Evolutionary conservation across 148 eudicot genomes (phyloP), one percentile per base, ranked within the genome.

Genomic region (Mesembryanthemum crystallinum): DNA sequence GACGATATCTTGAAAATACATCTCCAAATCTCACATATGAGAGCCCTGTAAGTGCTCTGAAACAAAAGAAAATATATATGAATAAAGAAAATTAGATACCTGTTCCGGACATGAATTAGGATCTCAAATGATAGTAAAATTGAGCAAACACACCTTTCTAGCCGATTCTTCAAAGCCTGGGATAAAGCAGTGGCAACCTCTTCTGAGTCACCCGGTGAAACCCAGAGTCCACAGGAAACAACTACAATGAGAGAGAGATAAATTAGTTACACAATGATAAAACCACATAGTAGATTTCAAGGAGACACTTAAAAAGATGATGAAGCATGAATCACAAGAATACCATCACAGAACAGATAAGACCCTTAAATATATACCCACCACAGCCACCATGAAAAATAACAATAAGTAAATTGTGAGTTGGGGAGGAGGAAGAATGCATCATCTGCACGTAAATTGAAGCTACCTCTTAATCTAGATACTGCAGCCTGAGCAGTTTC

Each of bases 201-300:
- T 87, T 92, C 97, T 4, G 97, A 90, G 73, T 92, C 97, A 60
- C 98, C 98, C 54, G 98, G 98, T 78, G 98, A 91, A 67, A 90
- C 81, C 98, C 98, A 94, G 37, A 89, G 70, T 78, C 98, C 98
- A 80, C 95, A 91, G 51, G 96, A 92, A 69, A 92, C 89, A 79
- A 89, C 98, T 94, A 60, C 52, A 69, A 14, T 13, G 64, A 73
- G 32, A 62, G 4, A 39, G 23, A 65, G 18, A 18, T 25, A 37
- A 28, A 55, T 20, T 61, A 54, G 30, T 0, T 20, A 71, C 23
- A 33, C 21, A 32, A 8, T 23, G 28, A 32, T 9, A 37, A 35
- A 71, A 71, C 47, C 37, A 20, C 58, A 3, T 9, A 18, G 18
- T 27, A 45, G 72, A 42, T 45, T 45, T 69, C 27, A 47, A 25